Evolutionary conservation across 768 basidiomycete genomes (phyloP), one percentile per base, ranked within the genome.

Genomic region (Lactarius quietus): DNA sequence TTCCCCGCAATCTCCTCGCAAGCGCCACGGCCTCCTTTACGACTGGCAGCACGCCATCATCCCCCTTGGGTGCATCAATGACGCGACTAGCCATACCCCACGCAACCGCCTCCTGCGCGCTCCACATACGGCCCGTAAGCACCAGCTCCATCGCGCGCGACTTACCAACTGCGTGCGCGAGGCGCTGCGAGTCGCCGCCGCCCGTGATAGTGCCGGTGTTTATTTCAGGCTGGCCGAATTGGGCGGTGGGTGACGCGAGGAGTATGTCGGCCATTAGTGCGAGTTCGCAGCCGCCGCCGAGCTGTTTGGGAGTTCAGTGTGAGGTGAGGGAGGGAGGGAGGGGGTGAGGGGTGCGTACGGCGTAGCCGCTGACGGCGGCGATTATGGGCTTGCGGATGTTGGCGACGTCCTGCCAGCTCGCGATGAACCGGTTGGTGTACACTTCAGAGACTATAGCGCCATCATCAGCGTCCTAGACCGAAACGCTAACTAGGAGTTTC

Each of bases 191-290:
- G 6, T 95, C 95, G 35, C 95, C 96, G 10, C 90, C 93, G 3
- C 95, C 95, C 18, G 95, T 95, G 73, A 98, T 97, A 66, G 93
- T 88, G 60, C 95, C 96, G 35, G 97, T 83, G 73, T 92, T 95
- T 76, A 99, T 94, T 75, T 98, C 96, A 20, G 96, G 96, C 74
- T 97, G 96, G 20, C 94, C 94, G 70, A 99, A 97, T 70, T 87
- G 86, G 20, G 96, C 96, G 12, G 84, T 92, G 2, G 93, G 90
- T 6, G 93, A 90, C n/a, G 89, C 93, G 57, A 97, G 86, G 72
- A 98, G 88, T 75, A 98, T 93, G 78, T 98, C 96, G 75, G 93
- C 92, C 87, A 93, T 93, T 68, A 98, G 84, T 6, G 96, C 96
- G 28, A 99, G 86, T 76, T 99, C 96, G 72, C 95, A 96, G 41